These are phyloP conservation scores for Penicillium sp. DNA, from an alignment of 2,329 filamentous ascomycete genomes.

Conservation along the genomic window DNA sequence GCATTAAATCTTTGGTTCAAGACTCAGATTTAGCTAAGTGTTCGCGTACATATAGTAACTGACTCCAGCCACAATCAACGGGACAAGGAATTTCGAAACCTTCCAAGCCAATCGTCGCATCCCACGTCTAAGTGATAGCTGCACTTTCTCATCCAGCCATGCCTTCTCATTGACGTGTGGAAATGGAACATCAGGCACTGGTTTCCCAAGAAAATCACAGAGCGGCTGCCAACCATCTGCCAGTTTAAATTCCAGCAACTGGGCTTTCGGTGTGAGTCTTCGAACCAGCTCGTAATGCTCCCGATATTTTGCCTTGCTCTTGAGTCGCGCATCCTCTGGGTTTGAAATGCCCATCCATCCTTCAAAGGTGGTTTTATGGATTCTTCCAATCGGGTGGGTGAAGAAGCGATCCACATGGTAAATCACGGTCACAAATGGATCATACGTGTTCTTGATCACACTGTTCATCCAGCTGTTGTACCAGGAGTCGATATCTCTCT, in stretches of 20 bases:
- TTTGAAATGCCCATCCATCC: not conserved
- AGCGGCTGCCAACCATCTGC: not conserved
- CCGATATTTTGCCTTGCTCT: not conserved
- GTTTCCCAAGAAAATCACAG: conserved; percentile 3
- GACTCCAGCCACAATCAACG: not conserved
- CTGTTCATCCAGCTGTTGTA: conserved; percentile 1
- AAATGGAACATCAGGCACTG: conserved; percentile 1
- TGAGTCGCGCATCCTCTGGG: not conserved
- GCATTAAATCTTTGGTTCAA: not conserved
- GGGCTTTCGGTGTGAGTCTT: not conserved
- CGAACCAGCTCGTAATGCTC: conserved; percentile 3
- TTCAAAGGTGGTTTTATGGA: not conserved
- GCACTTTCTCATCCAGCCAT: not conserved
- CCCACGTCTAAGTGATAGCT: not conserved
- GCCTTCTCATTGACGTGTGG: conserved; percentile 2
- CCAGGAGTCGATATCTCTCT: conserved; percentile 7
- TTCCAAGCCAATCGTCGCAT: not conserved
- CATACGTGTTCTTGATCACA: not conserved
- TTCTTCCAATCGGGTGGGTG: not conserved
- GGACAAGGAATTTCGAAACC: not conserved
- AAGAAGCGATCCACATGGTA: conserved; percentile 7
- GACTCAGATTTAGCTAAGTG: not conserved
- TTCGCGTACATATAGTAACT: no score
- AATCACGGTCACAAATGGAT: not conserved
- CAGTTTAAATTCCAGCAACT: not conserved